phyloP scores from a whole-genome alignment of 768 basidiomycete genomes.

The Termitomyces sp. region DNA sequence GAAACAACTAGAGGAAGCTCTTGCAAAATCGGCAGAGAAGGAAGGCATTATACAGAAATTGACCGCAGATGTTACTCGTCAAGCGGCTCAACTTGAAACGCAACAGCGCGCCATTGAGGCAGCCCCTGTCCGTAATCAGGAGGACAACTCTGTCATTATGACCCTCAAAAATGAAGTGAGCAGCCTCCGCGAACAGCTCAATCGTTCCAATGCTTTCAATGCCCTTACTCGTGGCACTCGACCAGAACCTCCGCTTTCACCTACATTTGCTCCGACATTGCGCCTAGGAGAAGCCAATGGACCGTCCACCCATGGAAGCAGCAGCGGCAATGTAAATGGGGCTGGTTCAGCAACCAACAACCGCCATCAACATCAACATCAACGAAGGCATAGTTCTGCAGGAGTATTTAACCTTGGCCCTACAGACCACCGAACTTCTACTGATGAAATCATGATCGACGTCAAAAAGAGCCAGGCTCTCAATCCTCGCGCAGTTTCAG shows the following conservation, averaged over 20 bases:
- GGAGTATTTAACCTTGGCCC: slow-evolving; percentile 65
- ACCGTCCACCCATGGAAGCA: slow-evolving; percentile 27
- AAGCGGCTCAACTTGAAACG: slow-evolving; percentile 72
- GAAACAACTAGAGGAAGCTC: slow-evolving; percentile 73
- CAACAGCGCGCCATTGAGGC: slow-evolving; percentile 70
- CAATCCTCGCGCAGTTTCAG: slow-evolving; percentile 83
- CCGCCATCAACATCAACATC: slow-evolving; percentile 83
- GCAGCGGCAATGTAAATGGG: slow-evolving; percentile 24
- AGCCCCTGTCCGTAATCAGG: slow-evolving; percentile 63
- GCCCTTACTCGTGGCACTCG: slow-evolving; percentile 74
- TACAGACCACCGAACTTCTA: slow-evolving; percentile 66
- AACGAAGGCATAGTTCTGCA: slow-evolving; percentile 84
- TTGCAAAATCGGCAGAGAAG: slow-evolving; percentile 72
- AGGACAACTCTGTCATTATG: slow-evolving; percentile 84
- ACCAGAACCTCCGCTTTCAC: slow-evolving; percentile 72
- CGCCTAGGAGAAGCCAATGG: slow-evolving; percentile 52
- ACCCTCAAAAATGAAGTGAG: slow-evolving; percentile 92
- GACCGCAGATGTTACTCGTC: slow-evolving; percentile 70
- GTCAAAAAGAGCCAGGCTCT: slow-evolving; percentile 68
- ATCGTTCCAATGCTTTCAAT: slow-evolving; percentile 91
- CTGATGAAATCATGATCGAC: slow-evolving; percentile 74
- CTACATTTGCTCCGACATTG: slow-evolving; percentile 81
- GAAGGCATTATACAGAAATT: slow-evolving; percentile 82
- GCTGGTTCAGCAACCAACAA: slow-evolving; percentile 25
- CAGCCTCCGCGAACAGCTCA: slow-evolving; percentile 90